Percentiles rank a stretch among this genome's conserved stretches.
phyloP scores from a whole-genome alignment of 495 filamentous ascomycete species.

The Xylona heveae region DNA sequence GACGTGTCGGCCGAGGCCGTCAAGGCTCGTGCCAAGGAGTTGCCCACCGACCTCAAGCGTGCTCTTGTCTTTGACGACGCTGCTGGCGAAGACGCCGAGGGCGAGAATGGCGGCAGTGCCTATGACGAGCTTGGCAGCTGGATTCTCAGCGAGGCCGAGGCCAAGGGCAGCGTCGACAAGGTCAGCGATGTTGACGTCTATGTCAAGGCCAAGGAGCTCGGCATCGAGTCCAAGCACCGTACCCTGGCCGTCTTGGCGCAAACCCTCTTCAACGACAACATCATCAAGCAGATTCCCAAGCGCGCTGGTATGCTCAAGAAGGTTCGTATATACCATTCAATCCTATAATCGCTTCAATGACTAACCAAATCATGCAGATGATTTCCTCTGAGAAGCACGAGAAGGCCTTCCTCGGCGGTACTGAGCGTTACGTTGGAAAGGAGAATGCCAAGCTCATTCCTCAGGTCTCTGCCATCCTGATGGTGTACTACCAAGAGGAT shows the following conservation, averaged over 20 bases:
- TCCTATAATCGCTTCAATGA: not conserved
- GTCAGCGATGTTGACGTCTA: constrained; percentile 81
- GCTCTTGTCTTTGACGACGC: constrained; percentile 67
- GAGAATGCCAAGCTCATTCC: constrained; percentile 58
- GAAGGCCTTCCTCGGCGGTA: constrained; percentile 93
- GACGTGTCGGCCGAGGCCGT: constrained; percentile 90
- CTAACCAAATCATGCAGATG: constrained; percentile 31
- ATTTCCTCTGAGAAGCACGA: constrained; percentile 79
- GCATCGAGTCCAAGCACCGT: constrained; percentile 87
- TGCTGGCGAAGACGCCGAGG: constrained; percentile 67
- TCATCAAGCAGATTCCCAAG: constrained; percentile 62
- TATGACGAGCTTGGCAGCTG: constrained; percentile 91
- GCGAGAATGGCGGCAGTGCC: constrained; percentile 49
- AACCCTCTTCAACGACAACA: constrained; percentile 81
- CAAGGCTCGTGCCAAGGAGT: constrained; percentile 75
- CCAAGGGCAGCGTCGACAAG: constrained; percentile 47
- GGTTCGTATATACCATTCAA: constrained; percentile 20
- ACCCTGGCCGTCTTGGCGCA: constrained; percentile 82
- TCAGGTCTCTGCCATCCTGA: constrained; percentile 65
- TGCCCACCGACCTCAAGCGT: constrained; percentile 79
- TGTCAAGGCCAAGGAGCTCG: constrained; percentile 85
- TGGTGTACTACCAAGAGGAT: constrained; percentile 74
- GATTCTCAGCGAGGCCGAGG: constrained; percentile 55
- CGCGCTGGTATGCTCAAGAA: constrained; percentile 77
- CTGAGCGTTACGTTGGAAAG: constrained; percentile 76